Evolutionary conservation across 2,329 filamentous ascomycete species (phyloP), one percentile per base, ranked within the genome.

Genomic region (Truncatella angustata): DNA sequence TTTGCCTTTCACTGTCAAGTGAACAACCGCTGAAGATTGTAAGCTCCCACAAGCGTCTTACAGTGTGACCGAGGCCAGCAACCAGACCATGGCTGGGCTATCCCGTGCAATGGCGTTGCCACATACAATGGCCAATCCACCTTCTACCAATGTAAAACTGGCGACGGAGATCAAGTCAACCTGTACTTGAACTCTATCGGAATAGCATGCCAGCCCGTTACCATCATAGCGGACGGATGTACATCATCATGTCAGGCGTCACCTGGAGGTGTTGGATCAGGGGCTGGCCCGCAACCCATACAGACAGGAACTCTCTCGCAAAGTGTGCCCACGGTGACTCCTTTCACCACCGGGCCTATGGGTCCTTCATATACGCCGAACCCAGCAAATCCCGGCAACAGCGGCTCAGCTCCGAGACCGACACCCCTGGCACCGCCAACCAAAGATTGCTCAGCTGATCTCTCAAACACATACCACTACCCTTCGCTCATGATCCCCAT

Each of bases 111-210:
- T 54, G 83, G 84, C 30, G 60, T 65, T 5, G 62, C 88, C 18
- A 71, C 71, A 2, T 80, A 77, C 66, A 69, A 80, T 28, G 77
- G 76, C 42, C 75, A 71, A 59, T 66, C 71, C 3, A 68, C 69
- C 24, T 88, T 88, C 65, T 82, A 79, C 61, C 77, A 82, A 39
- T 88, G 86, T 63, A 75, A 79, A 24, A 84, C 82, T 18, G 77
- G 76, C 3, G 74, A 79, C 51, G 62, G 73, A 23, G 74, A 73
- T 37, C 76, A 80, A 52, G 81, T 73, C 68, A 83, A 85, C 58
- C 65, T 85, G 55, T 85, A 85, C 65, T 72, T 60, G 26, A 60
- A 55, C 60, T 69, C 56, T 63, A 79, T 65, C 34, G 66, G 56
- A 7, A 52, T 49, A 5, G 74, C 79, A 56, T 85, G 81, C 56